Evolutionary conservation across 2,329 filamentous ascomycete genomes (phyloP).

Genomic region (Claviceps sp.): DNA sequence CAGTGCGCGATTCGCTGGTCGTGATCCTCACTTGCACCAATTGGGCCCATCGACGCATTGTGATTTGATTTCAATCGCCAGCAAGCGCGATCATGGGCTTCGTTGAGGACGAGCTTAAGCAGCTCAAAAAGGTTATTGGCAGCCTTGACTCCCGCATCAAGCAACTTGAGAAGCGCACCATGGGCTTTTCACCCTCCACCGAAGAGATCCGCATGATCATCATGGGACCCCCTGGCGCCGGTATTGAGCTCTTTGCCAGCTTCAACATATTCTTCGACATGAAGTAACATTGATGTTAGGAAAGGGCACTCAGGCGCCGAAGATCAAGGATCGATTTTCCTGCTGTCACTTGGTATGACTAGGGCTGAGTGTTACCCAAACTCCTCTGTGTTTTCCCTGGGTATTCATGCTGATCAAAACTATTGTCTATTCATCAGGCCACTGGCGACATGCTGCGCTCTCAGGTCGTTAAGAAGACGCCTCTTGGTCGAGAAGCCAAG

Average conservation of each 20-base stretch:
- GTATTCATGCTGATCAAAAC: not conserved
- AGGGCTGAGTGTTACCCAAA: not conserved
- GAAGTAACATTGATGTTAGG: conserved; percentile 37
- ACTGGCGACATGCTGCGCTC: conserved; percentile 98
- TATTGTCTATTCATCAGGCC: conserved; percentile 42
- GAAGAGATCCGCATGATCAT: conserved; percentile 87
- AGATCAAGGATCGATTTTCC: conserved; percentile 95
- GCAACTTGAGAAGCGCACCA: conserved; percentile 65
- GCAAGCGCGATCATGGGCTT: conserved; percentile 61
- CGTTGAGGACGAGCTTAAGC: conserved; percentile 71
- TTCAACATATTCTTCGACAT: not conserved
- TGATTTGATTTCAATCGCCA: conserved; percentile 1
- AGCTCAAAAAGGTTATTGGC: conserved; percentile 71
- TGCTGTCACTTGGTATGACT: conserved; percentile 82
- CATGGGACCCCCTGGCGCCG: conserved; percentile 93
- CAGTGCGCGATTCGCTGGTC: not conserved
- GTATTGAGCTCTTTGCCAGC: conserved; percentile 37
- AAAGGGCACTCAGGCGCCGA: conserved; percentile 96
- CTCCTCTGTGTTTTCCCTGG: too few relatives aligned
- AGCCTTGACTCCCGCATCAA: conserved; percentile 77
- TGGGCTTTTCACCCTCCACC: conserved; percentile 35
- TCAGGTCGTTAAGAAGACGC: conserved; percentile 94
- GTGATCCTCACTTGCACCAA: not conserved
- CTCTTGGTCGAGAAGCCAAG: conserved; percentile 90
- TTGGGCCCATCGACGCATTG: conserved; percentile 6